A percentile compares a stretch with the other conserved stretches of the same genome.
These are phyloP conservation scores for Amaranthus tricolor DNA, from an alignment of 179 eudicot genomes.

Conservation along the genomic window DNA sequence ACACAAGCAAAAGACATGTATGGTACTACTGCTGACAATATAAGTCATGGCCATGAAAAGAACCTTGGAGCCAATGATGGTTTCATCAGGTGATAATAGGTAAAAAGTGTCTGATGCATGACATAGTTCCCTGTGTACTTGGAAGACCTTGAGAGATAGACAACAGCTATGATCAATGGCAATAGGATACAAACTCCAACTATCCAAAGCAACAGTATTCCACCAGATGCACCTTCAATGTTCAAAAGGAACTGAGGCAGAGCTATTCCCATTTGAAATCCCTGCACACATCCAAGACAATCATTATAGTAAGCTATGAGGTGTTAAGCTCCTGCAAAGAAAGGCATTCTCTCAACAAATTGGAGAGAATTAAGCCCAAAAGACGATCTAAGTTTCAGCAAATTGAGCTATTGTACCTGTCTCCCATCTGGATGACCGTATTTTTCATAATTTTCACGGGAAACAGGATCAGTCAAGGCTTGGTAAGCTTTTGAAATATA, in stretches of 20 bases:
- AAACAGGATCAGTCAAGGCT: constrained; percentile 86
- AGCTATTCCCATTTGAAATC: constrained; percentile 97
- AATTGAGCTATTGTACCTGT: constrained; percentile 49
- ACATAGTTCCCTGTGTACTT: constrained; percentile 88
- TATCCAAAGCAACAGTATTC: constrained; percentile 73
- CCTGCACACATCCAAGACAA: constrained; percentile 40
- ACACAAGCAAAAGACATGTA: no score
- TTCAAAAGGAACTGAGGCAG: constrained; percentile 83
- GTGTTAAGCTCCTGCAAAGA: constrained; percentile 1
- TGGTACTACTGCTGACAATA: background rate
- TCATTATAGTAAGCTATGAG: background rate
- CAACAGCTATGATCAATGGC: constrained; percentile 75
- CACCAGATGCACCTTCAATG: constrained; percentile 85
- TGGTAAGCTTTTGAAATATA: constrained; percentile 91
- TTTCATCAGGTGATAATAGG: constrained; percentile 76
- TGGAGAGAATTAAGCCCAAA: background rate
- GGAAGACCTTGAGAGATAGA: constrained; percentile 76
- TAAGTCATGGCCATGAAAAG: constrained; percentile 1
- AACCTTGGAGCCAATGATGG: constrained; percentile 94
- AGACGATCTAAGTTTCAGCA: background rate
- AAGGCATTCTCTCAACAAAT: background rate
- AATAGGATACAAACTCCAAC: constrained; percentile 85
- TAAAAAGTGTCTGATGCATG: constrained; percentile 76
- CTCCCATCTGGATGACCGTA: constrained; percentile 99
- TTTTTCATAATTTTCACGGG: constrained; percentile 91